These are phyloP conservation scores for Rhazya stricta DNA, from an alignment of 257 asterid genomes.

Conservation along the genomic window DNA sequence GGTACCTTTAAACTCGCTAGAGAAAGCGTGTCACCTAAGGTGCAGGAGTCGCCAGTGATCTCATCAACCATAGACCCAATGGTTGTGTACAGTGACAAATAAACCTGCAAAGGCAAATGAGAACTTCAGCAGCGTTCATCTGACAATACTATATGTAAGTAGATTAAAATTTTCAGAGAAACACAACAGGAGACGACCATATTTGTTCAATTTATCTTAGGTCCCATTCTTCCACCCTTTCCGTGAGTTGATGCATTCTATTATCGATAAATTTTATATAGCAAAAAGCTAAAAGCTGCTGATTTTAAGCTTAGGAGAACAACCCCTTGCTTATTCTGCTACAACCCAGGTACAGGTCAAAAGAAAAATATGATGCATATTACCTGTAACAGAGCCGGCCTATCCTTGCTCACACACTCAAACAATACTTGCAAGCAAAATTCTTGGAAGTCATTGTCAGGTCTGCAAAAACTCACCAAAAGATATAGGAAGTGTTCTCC, in stretches of 20 bases:
- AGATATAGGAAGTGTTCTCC: background rate
- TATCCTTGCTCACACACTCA: slow-evolving; percentile 98
- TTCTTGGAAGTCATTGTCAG: slow-evolving; percentile 72
- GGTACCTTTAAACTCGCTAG: slow-evolving; percentile 83
- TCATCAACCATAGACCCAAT: slow-evolving; percentile 63
- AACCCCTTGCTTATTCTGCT: too few species aligned
- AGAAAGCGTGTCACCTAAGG: slow-evolving; percentile 48
- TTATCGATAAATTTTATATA: too few species aligned
- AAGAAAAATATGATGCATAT: slow-evolving; percentile 1
- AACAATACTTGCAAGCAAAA: slow-evolving; percentile 88
- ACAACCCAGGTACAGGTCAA: background rate
- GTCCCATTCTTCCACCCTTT: too few species aligned
- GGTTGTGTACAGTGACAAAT: slow-evolving; percentile 73
- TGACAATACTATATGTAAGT: background rate
- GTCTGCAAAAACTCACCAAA: slow-evolving; percentile 41
- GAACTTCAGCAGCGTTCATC: background rate
- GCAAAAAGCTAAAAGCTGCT: too few species aligned
- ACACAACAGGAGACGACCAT: too few species aligned
- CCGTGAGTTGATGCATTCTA: too few species aligned
- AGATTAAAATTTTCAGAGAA: slow-evolving; percentile 8
- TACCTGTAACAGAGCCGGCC: slow-evolving; percentile 91
- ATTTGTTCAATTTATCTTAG: too few species aligned
- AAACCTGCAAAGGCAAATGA: slow-evolving; percentile 49
- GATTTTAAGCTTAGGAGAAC: too few species aligned
- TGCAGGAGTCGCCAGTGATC: slow-evolving; percentile 32